These are phyloP conservation scores for Telfairia occidentalis DNA, from an alignment of 331 rosid genomes.

Conservation along the genomic window DNA sequence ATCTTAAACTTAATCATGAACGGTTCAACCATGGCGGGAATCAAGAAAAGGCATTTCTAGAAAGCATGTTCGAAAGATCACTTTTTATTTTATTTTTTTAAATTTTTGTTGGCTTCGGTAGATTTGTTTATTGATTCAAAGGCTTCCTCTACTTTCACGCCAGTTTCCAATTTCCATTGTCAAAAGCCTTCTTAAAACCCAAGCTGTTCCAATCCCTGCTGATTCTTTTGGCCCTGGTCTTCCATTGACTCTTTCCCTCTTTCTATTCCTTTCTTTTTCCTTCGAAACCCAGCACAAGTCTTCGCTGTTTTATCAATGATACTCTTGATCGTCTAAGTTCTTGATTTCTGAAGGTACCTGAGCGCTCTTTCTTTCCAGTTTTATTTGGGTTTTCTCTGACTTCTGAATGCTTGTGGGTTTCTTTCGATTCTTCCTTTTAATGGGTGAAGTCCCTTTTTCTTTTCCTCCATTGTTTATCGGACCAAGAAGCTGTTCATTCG, in stretches of 20 bases:
- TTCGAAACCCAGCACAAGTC: background rate
- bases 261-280: background rate
- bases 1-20: background rate
- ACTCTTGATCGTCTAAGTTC: background rate
- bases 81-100: background rate
- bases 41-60: background rate
- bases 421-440: background rate
- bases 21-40: conserved; percentile 5
- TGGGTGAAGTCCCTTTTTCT: background rate
- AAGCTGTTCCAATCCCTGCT: background rate
- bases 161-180: conserved; percentile 3
- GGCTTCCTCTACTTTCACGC: conserved; percentile 6
- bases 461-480: background rate
- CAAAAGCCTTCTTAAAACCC: background rate
- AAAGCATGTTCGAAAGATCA: background rate
- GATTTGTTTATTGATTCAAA: conserved; percentile 5
- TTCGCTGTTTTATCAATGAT: background rate
- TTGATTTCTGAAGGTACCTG: background rate
- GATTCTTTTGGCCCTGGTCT: conserved; percentile 6
- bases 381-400: background rate
- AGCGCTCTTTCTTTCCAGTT: background rate
- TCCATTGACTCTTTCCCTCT: conserved; percentile 5
- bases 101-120: background rate
- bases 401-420: background rate
- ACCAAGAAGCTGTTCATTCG: background rate